Base-by-base conservation (phyloP, 1,284 basidiomycete genomes). In the Sporisorium scitamineum region DNA sequence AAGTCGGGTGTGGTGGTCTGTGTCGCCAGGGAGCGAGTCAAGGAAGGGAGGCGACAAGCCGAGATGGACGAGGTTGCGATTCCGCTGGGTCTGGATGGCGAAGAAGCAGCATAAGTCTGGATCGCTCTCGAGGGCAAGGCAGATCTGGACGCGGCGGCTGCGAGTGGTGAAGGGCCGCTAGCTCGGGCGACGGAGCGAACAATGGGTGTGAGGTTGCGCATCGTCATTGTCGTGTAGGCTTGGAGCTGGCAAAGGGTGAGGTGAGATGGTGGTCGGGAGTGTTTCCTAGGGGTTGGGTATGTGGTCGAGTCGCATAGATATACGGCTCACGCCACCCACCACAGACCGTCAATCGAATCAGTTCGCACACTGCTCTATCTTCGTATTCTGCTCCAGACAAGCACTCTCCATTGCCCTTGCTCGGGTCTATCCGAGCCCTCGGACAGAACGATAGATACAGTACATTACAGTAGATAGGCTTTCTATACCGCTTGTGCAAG, bases 1-100 rank as follows among this genome's bases (percentile, higher is more conserved):
- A 67, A 67, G 27, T 59, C 51, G 16, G 58, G 64, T 1, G 64
- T 34, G n/a, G 37, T 56, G 31, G 34, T 60, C 24, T 58, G 54
- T n/a, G 54, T 64, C 2, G 64, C 68, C 52, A 63, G 32, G 13
- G 34, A 20, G 20, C 61, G 68, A 7, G 18, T 27, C 16, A 3
- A 39, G 2, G 20, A 32, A 26, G 26, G 11, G 20, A 37, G 13
- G 16, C 18, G 47, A 20, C n/a, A 0, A 7, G 34, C 5, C 4
- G 47, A 4, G n/a, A 42, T n/a, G n/a, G n/a, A 41, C 3, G 47
- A 6, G 26, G 27, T 10, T 5, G 45, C 16, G 8, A 8, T 42
- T n/a, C n/a, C 16, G 11, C 27, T 18, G 1, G 11, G 31, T n/a
- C 31, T 37, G 10, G 34, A 16, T 50, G 39, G 41, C 39, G n/a